Evolutionary conservation across 768 basidiomycete genomes (phyloP).

Genomic region (Suillus sp.): DNA sequence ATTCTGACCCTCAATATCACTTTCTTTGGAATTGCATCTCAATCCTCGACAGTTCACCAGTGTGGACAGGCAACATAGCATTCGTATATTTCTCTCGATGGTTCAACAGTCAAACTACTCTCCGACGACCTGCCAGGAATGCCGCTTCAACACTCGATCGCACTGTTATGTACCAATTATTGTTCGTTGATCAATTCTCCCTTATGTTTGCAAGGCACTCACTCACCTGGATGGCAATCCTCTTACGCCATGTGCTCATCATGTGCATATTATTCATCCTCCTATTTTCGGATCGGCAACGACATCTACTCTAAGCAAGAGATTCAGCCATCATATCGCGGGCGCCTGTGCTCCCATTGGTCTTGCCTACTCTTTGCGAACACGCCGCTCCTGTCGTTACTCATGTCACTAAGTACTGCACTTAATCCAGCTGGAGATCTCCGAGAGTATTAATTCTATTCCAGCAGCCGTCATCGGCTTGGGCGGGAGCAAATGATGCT

Average conservation of each 20-base stretch:
- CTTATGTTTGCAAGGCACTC: neutral
- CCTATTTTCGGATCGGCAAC: slow-evolving; percentile 2
- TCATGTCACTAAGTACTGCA: neutral
- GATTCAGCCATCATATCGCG: neutral
- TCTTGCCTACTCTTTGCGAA: neutral
- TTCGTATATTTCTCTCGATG: neutral
- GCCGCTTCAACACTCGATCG: neutral
- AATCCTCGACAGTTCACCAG: neutral
- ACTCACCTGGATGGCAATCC: too few relatives aligned
- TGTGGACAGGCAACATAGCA: neutral
- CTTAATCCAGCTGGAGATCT: slow-evolving; percentile 1
- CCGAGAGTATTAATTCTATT: neutral
- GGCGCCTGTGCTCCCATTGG: neutral
- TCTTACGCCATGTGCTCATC: neutral
- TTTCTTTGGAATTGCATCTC: neutral
- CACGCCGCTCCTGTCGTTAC: neutral
- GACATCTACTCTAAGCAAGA: neutral
- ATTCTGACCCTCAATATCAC: neutral
- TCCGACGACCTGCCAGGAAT: neutral
- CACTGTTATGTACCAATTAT: neutral
- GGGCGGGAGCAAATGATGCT: neutral
- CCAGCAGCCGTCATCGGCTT: neutral
- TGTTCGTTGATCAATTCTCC: neutral
- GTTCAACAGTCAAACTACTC: neutral
- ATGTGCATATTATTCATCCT: neutral